Conservation (phyloP, 2,329 filamentous ascomycete genomes). For the Fusarium sarcochroum region DNA sequence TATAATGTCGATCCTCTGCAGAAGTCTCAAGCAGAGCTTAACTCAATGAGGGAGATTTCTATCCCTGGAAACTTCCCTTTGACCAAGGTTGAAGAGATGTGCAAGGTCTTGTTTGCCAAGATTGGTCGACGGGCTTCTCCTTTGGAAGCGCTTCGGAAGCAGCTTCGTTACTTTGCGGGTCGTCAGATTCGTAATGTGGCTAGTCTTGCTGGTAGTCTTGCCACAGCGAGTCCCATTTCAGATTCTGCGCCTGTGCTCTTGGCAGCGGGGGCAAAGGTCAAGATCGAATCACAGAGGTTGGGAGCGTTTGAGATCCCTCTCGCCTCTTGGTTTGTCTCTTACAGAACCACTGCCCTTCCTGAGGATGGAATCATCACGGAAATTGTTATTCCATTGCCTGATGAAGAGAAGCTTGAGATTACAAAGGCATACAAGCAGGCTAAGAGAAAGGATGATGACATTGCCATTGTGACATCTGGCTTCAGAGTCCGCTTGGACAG, state of each 20-base stretch:
- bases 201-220: conserved; percentile 3
- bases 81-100: background rate
- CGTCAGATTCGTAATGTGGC: conserved; percentile 12
- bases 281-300: background rate
- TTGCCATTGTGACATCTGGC: background rate
- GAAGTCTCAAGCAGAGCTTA: background rate
- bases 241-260: background rate
- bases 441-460: conserved; percentile 10
- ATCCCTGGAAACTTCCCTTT: background rate
- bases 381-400: background rate
- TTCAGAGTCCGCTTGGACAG: background rate
- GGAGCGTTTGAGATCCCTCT: background rate
- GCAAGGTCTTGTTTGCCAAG: background rate
- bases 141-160: background rate
- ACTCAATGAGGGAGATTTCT: background rate
- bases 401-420: background rate
- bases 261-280: background rate
- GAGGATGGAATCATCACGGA: conserved; percentile 3
- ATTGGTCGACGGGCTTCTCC: background rate
- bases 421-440: conserved; percentile 8
- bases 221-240: conserved; percentile 3
- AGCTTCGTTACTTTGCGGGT: conserved; percentile 1
- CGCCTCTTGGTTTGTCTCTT: background rate
- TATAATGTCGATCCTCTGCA: background rate
- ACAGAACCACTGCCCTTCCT: background rate